These are phyloP conservation scores for Xylaria sp. DNA, from an alignment of 2,329 filamentous ascomycete species.

Conservation along the genomic window DNA sequence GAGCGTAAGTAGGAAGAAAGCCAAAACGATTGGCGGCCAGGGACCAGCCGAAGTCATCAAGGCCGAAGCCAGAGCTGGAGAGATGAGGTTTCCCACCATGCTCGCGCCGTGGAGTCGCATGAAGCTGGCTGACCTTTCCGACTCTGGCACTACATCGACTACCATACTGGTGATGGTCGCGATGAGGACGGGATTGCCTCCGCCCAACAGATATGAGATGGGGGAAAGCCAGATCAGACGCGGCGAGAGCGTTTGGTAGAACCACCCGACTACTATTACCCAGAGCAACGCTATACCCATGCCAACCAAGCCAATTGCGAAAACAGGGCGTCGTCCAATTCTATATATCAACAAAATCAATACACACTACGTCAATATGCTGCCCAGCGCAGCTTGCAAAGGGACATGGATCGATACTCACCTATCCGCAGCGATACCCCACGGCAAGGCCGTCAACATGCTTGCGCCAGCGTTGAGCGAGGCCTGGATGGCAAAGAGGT, in stretches of 20 bases:
- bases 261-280: constrained; percentile 50
- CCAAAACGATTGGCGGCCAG: constrained; percentile 48
- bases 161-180: constrained; percentile 51
- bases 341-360: constrained; percentile 28
- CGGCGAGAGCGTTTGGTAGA: constrained; percentile 48
- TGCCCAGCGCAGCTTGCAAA: background rate
- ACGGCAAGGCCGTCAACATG: constrained; percentile 50
- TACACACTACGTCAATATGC: no score
- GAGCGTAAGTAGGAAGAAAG: constrained; percentile 37
- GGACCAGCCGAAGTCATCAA: constrained; percentile 51
- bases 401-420: constrained; percentile 33
- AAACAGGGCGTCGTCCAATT: constrained; percentile 52
- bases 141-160: constrained; percentile 52
- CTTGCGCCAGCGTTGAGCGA: constrained; percentile 49
- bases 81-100: constrained; percentile 51
- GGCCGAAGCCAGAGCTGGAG: constrained; percentile 51
- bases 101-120: constrained; percentile 47
- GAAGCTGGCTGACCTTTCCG: constrained; percentile 52
- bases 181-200: constrained; percentile 49
- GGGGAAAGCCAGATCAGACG: constrained; percentile 51
- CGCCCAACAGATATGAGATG: constrained; percentile 51
- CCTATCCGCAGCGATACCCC: constrained; percentile 53
- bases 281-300: constrained; percentile 45
- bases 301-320: constrained; percentile 49
- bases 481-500: constrained; percentile 48